phyloP scores from a whole-genome alignment of 1,139 yeast species.

The Magnusiomyces tetraspermus region DNA sequence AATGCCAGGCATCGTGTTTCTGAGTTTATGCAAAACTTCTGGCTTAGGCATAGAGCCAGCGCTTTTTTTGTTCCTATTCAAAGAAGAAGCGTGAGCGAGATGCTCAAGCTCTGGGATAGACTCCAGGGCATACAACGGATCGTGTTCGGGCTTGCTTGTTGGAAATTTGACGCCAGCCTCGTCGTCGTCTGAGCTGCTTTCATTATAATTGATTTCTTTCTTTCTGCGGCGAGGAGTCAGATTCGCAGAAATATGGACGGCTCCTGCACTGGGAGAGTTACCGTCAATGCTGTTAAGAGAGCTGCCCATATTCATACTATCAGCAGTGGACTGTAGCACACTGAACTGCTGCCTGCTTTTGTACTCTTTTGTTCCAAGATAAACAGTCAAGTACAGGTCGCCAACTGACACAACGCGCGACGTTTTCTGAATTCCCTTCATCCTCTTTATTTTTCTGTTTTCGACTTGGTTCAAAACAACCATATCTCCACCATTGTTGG shows the following conservation, averaged over 20 bases:
- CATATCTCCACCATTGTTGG: neutral
- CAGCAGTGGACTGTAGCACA: neutral
- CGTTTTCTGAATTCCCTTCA: neutral
- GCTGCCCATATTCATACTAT: too few species aligned
- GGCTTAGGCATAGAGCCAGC: neutral
- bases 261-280: neutral
- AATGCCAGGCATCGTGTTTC: conserved; percentile 18
- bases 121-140: neutral
- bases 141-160: neutral
- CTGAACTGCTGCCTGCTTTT: neutral
- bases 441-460: neutral
- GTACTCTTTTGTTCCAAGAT: neutral
- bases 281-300: neutral
- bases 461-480: neutral
- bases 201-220: neutral
- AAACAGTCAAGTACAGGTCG: neutral
- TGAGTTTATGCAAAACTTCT: neutral
- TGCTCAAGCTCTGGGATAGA: neutral
- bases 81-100: neutral
- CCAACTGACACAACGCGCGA: neutral
- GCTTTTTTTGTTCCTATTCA: neutral
- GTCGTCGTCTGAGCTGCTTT: neutral
- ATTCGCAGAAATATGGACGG: neutral
- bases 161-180: neutral
- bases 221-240: neutral